A percentile compares a stretch with the other conserved stretches of the same genome.
These are phyloP conservation scores for Furcasterigmium furcatum DNA, from an alignment of 2,329 filamentous ascomycete species.

Conservation along the genomic window DNA sequence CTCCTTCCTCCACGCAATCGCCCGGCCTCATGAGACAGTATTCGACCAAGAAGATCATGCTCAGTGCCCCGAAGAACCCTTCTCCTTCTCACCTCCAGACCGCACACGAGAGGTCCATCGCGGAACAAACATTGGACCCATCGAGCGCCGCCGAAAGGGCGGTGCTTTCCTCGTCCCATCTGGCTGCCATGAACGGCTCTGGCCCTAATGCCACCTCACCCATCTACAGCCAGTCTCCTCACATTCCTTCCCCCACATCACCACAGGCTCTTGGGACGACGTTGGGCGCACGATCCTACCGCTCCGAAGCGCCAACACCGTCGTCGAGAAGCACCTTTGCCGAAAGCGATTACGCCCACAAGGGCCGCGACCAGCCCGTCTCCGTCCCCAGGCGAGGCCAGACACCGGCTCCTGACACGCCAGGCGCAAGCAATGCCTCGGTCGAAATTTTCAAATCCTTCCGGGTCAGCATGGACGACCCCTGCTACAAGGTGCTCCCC, in stretches of 20 bases:
- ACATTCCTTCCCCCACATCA: slow-evolving; percentile 67
- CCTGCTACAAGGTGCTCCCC: slow-evolving; percentile 93
- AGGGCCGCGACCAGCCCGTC: slow-evolving; percentile 29
- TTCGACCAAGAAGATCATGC: slow-evolving; percentile 71
- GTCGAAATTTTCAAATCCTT: slow-evolving; percentile 99
- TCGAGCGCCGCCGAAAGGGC: slow-evolving; percentile 66
- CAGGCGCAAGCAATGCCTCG: slow-evolving; percentile 51
- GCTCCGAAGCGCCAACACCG: slow-evolving; percentile 48
- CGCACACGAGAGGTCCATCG: slow-evolving; percentile 62
- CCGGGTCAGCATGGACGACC: slow-evolving; percentile 95
- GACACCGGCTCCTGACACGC: slow-evolving; percentile 61
- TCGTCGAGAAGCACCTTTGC: slow-evolving; percentile 54
- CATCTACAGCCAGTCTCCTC: slow-evolving; percentile 56
- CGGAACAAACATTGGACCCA: slow-evolving; percentile 65
- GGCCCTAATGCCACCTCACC: slow-evolving; percentile 50
- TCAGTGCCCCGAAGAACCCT: slow-evolving; percentile 71
- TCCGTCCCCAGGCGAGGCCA: slow-evolving; percentile 53
- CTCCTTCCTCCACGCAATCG: slow-evolving; percentile 47
- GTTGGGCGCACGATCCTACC: slow-evolving; percentile 60
- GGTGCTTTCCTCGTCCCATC: slow-evolving; percentile 64
- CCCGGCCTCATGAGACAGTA: slow-evolving; percentile 66
- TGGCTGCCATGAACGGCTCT: slow-evolving; percentile 66
- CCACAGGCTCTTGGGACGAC: slow-evolving; percentile 57
- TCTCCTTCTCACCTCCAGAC: slow-evolving; percentile 72
- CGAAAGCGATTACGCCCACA: slow-evolving; percentile 18